Base-by-base conservation (phyloP, 1,284 basidiomycete genomes). In the Rhodotorula sp. region DNA sequence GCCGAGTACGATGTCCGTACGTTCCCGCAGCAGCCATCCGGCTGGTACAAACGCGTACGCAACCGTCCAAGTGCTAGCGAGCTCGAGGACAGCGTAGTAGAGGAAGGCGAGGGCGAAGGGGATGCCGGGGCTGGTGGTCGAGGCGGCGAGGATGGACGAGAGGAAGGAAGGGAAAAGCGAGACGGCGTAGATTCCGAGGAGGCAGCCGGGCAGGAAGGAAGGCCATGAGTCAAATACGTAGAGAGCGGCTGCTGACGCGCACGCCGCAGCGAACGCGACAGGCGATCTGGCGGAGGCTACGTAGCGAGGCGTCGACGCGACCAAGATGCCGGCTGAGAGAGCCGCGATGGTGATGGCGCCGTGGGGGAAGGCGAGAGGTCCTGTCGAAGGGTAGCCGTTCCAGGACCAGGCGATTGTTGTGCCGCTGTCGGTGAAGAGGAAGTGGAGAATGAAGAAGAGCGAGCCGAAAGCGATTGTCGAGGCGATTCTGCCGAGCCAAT, bases 11-110 rank as follows among this genome's bases (percentile, higher is more conserved):
- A 88, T 63, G 77, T 91, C 87, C 15, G 91, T 92, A 30, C 89
- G 83, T 80, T 96, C 94, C 31, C 94, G 83, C 67, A 97, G 83
- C 71, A 88, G 83, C 73, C 84, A 81, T 0, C 92, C 93, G 2
- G 44, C 58, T 0, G 93, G 93, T 4, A 96, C 91, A 76, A 96
- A 96, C 0, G 93, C 94, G 80, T 97, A 96, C 0, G 94, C 94
- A 57, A 92, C 91, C 0, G 92, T 94, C 80, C 91, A 87, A 9
- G 89, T 86, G 69, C 87, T 88, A 34, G 87, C 86, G 26, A 92
- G 83, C 68, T 86, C 86, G 62, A 92, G 81, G 46, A 91, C 50
- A 67, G 85, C 84, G 65, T 88, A 87, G 20, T 87, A 80, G n/a
- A 87, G 76, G 80, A 89, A 85, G 11, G 87, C 86, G 5, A 82